Percentiles rank a stretch among this genome's conserved stretches.
phyloP scores from a whole-genome alignment of 2,329 filamentous ascomycete genomes.

The Ophiostoma sp. region DNA sequence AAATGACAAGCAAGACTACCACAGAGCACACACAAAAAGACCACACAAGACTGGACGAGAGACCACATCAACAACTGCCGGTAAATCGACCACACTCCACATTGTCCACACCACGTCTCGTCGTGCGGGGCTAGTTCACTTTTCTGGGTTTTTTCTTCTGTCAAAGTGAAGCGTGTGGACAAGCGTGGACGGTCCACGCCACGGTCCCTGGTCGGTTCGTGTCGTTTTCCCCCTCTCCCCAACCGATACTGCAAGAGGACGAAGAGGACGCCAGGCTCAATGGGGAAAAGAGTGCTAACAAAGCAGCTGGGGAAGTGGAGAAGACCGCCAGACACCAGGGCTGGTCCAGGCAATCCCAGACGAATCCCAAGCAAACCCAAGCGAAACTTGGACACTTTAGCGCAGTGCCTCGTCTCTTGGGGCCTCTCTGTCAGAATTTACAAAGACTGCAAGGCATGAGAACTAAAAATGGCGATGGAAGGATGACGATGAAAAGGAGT shows the following conservation, averaged over 20 bases:
- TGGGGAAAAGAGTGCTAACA: not conserved
- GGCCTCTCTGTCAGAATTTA: not conserved
- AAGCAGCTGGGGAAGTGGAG: slow-evolving; percentile 6
- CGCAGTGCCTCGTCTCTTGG: not conserved
- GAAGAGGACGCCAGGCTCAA: slow-evolving; percentile 10
- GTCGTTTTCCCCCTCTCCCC: not conserved
- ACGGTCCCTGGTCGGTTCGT: not conserved
- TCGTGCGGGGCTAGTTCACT: not conserved
- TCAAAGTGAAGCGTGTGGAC: too few relatives aligned
- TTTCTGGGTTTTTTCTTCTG: not conserved
- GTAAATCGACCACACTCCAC: not conserved
- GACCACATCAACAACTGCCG: not conserved
- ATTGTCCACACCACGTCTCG: not conserved
- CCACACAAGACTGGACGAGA: not conserved
- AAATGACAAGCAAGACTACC: not conserved
- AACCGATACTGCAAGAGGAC: not conserved
- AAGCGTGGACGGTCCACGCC: not conserved
- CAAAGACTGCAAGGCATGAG: not conserved
- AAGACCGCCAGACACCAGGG: not conserved
- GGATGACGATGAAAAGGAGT: not conserved
- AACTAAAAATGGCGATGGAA: not conserved
- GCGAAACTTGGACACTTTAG: not conserved
- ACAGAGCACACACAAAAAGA: too few relatives aligned
- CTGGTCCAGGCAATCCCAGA: not conserved
- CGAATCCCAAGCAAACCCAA: not conserved